These are phyloP conservation scores for Ceratobasidium sp. DNA, from an alignment of 1,284 basidiomycete genomes.

Conservation along the genomic window DNA sequence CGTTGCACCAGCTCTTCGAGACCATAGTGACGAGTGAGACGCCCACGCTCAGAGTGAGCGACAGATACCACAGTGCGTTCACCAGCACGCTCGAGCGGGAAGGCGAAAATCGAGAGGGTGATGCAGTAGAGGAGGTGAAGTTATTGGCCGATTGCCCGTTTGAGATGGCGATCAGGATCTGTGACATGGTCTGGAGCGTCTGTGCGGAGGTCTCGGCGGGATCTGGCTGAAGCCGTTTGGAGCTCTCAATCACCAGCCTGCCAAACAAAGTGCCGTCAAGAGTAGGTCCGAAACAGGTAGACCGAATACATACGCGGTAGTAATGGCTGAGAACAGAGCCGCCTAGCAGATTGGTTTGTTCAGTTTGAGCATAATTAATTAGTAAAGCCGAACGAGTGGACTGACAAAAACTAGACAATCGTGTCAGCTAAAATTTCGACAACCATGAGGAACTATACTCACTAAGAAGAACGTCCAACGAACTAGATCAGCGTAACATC, in stretches of 20 bases:
- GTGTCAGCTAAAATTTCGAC: too few species aligned
- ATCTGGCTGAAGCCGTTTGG: conserved; percentile 9
- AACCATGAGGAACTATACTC: too few species aligned
- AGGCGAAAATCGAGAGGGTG: background rate
- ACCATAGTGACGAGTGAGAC: conserved; percentile 24
- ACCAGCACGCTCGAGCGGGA: background rate
- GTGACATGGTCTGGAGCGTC: background rate
- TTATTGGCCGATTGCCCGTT: background rate
- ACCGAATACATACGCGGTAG: background rate
- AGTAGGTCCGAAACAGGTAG: too few species aligned
- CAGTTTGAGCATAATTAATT: too few species aligned
- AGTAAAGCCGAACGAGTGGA: too few species aligned
- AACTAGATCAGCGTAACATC: too few species aligned
- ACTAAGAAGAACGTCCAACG: too few species aligned
- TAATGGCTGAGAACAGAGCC: background rate
- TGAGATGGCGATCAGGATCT: background rate
- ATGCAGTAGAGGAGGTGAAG: too few species aligned
- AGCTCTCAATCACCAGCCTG: conserved; percentile 22
- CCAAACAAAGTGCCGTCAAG: too few species aligned
- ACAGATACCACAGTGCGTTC: conserved; percentile 12
- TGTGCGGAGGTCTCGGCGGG: conserved; percentile 6
- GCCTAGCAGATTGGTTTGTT: too few species aligned
- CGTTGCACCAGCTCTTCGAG: conserved; percentile 29
- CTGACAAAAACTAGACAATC: too few species aligned
- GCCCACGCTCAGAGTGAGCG: conserved; percentile 23